Percentiles rank a stretch among this genome's conserved stretches.
Evolutionary conservation across 345 rosid species (phyloP).

Genomic region (Tarenaya hassleriana): DNA sequence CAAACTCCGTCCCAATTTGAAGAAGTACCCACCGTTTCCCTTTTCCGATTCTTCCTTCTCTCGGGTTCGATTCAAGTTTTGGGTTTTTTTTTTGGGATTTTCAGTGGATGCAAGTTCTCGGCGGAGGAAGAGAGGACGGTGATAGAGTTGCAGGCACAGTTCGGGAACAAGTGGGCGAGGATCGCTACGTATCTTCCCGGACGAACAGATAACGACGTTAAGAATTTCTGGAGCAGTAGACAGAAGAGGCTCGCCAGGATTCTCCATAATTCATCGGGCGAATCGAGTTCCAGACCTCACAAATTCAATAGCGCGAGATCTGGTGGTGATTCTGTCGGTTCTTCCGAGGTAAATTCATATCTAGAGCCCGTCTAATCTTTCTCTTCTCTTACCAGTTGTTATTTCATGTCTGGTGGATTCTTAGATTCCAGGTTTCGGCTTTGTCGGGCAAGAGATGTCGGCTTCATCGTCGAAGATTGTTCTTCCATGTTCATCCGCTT

Average conservation of each 20-base stretch:
- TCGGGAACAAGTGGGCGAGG: slow-evolving; percentile 95
- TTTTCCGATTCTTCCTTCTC: background rate
- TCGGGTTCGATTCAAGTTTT: background rate
- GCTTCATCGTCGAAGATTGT: slow-evolving; percentile 24
- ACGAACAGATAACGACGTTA: slow-evolving; percentile 87
- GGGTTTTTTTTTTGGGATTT: background rate
- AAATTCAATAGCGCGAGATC: slow-evolving; percentile 21
- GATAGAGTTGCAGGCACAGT: slow-evolving; percentile 74
- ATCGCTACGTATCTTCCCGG: slow-evolving; percentile 82
- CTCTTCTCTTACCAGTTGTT: background rate
- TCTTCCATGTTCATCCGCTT: slow-evolving; percentile 29
- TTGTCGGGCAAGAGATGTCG: slow-evolving; percentile 34
- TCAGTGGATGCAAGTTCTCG: slow-evolving; percentile 85
- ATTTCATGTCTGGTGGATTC: background rate
- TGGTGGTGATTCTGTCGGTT: background rate
- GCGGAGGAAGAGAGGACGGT: slow-evolving; percentile 82
- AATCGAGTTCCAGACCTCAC: slow-evolving; percentile 25
- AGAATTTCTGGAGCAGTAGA: slow-evolving; percentile 96
- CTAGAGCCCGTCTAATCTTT: background rate
- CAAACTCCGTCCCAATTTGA: slow-evolving; percentile 88
- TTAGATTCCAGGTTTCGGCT: slow-evolving; percentile 34
- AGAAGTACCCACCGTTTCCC: slow-evolving; percentile 35
- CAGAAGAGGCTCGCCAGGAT: slow-evolving; percentile 78
- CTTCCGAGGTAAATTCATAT: slow-evolving; percentile 11
- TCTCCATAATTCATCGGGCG: slow-evolving; percentile 43